Conservation (phyloP, 2,329 filamentous ascomycete species). For the Pseudogymnoascus sp. region DNA sequence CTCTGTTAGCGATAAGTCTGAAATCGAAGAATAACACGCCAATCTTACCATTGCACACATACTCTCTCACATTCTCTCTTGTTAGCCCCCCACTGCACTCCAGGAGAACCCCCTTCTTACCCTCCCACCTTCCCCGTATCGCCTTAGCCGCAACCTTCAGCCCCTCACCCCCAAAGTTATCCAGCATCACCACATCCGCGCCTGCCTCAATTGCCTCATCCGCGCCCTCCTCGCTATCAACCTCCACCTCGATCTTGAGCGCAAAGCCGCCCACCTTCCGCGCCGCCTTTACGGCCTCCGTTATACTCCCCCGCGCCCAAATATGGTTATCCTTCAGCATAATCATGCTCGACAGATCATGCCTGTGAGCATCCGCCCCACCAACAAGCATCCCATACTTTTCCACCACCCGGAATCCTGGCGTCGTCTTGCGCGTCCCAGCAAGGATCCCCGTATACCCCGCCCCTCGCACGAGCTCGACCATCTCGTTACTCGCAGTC, state of each 20-base stretch:
- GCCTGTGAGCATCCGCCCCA: slow-evolving; percentile 82
- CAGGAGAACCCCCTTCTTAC: slow-evolving; percentile 65
- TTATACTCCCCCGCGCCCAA: slow-evolving; percentile 82
- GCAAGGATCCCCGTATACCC: slow-evolving; percentile 82
- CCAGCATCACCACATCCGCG: slow-evolving; percentile 93
- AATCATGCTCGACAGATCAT: slow-evolving; percentile 89
- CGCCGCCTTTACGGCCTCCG: slow-evolving; percentile 74
- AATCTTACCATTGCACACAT: slow-evolving; percentile 62
- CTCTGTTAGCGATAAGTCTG: neutral
- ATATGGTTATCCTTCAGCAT: slow-evolving; percentile 99
- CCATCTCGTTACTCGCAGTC: slow-evolving; percentile 51
- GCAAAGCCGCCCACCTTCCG: slow-evolving; percentile 80
- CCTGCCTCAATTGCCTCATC: slow-evolving; percentile 86
- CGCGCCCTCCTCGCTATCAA: slow-evolving; percentile 77
- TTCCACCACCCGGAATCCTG: slow-evolving; percentile 88
- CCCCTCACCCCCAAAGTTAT: slow-evolving; percentile 81
- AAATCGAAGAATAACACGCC: slow-evolving; percentile 15
- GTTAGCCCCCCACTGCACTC: slow-evolving; percentile 91
- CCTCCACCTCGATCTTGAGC: slow-evolving; percentile 93
- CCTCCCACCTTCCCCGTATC: slow-evolving; percentile 73
- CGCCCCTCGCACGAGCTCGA: slow-evolving; percentile 47
- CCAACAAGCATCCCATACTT: slow-evolving; percentile 97
- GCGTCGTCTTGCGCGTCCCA: slow-evolving; percentile 93
- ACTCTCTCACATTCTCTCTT: slow-evolving; percentile 71
- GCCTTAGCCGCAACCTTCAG: slow-evolving; percentile 65